A percentile compares a stretch with the other conserved stretches of the same genome.
Conservation (phyloP, 2,329 filamentous ascomycete genomes). For the Colletotrichum gigasporum region DNA sequence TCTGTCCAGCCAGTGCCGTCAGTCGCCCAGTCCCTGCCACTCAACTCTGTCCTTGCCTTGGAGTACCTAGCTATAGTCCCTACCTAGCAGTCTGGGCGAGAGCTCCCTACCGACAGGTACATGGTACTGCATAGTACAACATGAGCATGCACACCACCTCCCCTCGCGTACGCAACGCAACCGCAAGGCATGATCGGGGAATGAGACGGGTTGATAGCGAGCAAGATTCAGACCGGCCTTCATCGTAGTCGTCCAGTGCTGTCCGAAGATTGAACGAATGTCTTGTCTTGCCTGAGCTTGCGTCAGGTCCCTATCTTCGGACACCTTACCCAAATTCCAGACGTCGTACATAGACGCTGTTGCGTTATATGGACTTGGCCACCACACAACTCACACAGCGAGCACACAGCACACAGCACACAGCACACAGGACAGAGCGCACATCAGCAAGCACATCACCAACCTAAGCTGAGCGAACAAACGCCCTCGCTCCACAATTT, state of each 20-base stretch:
- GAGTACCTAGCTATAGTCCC: too few relatives aligned
- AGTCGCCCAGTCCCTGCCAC: too few relatives aligned
- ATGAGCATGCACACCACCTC: too few relatives aligned
- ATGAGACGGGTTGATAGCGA: slow-evolving; percentile 2
- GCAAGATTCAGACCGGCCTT: slow-evolving; percentile 5
- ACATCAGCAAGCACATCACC: neutral
- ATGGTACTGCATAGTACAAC: too few relatives aligned
- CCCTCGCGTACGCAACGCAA: too few relatives aligned
- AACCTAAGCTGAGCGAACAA: neutral
- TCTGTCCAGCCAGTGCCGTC: too few relatives aligned
- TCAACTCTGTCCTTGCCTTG: neutral
- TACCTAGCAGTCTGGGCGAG: too few relatives aligned
- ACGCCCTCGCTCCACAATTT: slow-evolving; percentile 17
- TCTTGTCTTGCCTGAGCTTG: slow-evolving; percentile 6
- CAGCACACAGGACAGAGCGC: neutral
- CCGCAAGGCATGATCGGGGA: neutral
- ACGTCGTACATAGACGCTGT: slow-evolving; percentile 4
- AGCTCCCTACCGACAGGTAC: too few relatives aligned
- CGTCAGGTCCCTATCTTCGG: slow-evolving; percentile 6
- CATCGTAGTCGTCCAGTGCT: slow-evolving; percentile 5
- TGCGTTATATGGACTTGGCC: neutral
- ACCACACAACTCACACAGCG: neutral
- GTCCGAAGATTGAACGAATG: neutral
- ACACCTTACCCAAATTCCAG: neutral
- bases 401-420: neutral